Conservation (phyloP, 495 filamentous ascomycete species). For the Aspergillus sparsus region DNA sequence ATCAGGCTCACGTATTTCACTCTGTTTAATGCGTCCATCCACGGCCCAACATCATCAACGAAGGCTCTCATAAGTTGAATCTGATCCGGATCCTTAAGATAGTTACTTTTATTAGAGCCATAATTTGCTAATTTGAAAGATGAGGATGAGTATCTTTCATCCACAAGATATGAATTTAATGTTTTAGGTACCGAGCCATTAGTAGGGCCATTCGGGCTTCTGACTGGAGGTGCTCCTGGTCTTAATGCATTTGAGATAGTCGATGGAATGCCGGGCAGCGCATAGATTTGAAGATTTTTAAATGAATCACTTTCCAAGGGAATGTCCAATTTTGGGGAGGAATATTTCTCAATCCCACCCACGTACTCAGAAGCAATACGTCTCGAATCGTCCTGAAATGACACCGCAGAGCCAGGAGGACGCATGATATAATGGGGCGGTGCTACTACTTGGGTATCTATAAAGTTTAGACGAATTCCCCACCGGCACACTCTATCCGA, state of each 20-base stretch:
- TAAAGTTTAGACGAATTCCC: conserved; percentile 89
- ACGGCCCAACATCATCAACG: conserved; percentile 84
- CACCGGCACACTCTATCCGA: conserved; percentile 83
- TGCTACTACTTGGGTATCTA: conserved; percentile 73
- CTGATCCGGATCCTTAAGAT: conserved; percentile 72
- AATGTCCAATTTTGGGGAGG: conserved; percentile 47
- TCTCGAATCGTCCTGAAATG: conserved; percentile 86
- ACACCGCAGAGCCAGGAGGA: conserved; percentile 68
- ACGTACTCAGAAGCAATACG: conserved; percentile 90
- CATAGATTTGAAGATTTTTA: background rate
- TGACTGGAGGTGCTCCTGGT: conserved; percentile 15
- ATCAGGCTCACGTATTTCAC: conserved; percentile 69
- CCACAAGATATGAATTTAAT: conserved; percentile 30
- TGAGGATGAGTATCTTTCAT: conserved; percentile 17
- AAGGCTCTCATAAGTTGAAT: conserved; percentile 86
- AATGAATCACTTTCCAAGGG: conserved; percentile 25
- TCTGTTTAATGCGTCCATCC: conserved; percentile 92
- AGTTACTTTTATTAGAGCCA: conserved; percentile 44
- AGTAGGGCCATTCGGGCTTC: conserved; percentile 30
- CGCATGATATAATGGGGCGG: conserved; percentile 64
- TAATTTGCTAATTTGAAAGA: conserved; percentile 36
- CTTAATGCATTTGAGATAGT: too few relatives aligned
- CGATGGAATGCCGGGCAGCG: too few relatives aligned
- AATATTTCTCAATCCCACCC: conserved; percentile 77
- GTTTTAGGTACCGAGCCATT: conserved; percentile 31